These are phyloP conservation scores for Microcera coccophila DNA, from an alignment of 2,329 filamentous ascomycete genomes.

Conservation along the genomic window DNA sequence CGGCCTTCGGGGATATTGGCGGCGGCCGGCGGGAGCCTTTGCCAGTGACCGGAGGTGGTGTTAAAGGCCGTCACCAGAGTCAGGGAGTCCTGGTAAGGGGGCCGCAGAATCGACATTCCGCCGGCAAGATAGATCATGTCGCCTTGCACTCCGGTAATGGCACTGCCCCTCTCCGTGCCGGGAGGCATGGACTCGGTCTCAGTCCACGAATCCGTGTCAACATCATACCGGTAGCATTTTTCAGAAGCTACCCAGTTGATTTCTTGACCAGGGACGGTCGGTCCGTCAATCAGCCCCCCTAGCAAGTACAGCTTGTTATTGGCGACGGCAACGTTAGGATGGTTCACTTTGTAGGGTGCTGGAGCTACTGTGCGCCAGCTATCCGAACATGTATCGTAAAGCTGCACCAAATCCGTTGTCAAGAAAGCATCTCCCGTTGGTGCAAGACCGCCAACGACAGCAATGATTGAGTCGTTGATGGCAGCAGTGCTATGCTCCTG, in stretches of 20 bases:
- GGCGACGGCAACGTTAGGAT: constrained; percentile 36
- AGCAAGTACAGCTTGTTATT: constrained; percentile 37
- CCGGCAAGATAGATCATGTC: constrained; percentile 36
- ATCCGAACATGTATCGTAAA: constrained; percentile 30
- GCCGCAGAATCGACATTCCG: constrained; percentile 29
- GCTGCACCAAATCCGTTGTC: constrained; percentile 27
- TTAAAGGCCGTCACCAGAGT: constrained; percentile 27
- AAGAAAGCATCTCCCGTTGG: constrained; percentile 10
- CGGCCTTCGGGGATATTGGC: constrained; percentile 30
- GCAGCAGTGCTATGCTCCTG: constrained; percentile 28
- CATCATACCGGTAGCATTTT: constrained; percentile 31
- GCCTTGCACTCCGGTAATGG: constrained; percentile 29
- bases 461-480: constrained; percentile 19
- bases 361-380: constrained; percentile 27
- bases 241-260: constrained; percentile 25
- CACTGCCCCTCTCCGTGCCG: constrained; percentile 29
- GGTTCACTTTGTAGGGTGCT: constrained; percentile 31
- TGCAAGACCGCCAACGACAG: constrained; percentile 27
- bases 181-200: constrained; percentile 25
- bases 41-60: constrained; percentile 35
- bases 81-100: too few species aligned
- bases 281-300: constrained; percentile 31
- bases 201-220: constrained; percentile 25
- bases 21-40: constrained; percentile 23
- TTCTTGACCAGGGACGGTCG: too few species aligned